Conservation (phyloP, 192 early-diverging fungal species). For the Oehlia diaphana region DNA sequence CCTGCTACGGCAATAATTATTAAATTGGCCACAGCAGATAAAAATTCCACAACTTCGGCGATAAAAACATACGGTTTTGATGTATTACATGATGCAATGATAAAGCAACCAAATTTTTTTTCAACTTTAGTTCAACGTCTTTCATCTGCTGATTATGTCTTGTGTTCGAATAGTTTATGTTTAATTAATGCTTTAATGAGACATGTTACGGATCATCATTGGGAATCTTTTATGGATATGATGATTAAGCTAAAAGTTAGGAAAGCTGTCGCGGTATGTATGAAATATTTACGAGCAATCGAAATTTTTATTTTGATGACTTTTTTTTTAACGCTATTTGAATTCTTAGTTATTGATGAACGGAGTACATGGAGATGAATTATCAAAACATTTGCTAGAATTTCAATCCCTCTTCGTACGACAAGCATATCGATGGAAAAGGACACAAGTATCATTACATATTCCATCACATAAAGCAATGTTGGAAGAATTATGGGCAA, state of each 20-base stretch:
- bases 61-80: conserved; percentile 53
- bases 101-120: conserved; percentile 43
- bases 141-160: conserved; percentile 56
- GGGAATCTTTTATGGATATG: conserved; percentile 45
- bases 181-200: conserved; percentile 65
- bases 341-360: conserved; percentile 44
- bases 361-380: conserved; percentile 61
- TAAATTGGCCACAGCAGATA: conserved; percentile 55
- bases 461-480: conserved; percentile 52
- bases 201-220: conserved; percentile 56
- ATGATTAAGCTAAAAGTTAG: conserved; percentile 54
- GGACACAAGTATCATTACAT: conserved; percentile 46
- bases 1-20: conserved; percentile 72
- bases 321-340: background rate
- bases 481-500: conserved; percentile 58
- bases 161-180: conserved; percentile 63
- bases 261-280: conserved; percentile 49
- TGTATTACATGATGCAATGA: conserved; percentile 52
- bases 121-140: conserved; percentile 61
- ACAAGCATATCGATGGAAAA: conserved; percentile 55
- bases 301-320: background rate
- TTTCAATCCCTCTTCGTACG: conserved; percentile 63
- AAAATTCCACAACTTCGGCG: conserved; percentile 25
- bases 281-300: conserved; percentile 6
- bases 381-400: conserved; percentile 58